A percentile compares a stretch with the other conserved stretches of the same genome.
These are phyloP conservation scores for Diaporthe citri DNA, from an alignment of 2,329 filamentous ascomycete species.

Conservation along the genomic window DNA sequence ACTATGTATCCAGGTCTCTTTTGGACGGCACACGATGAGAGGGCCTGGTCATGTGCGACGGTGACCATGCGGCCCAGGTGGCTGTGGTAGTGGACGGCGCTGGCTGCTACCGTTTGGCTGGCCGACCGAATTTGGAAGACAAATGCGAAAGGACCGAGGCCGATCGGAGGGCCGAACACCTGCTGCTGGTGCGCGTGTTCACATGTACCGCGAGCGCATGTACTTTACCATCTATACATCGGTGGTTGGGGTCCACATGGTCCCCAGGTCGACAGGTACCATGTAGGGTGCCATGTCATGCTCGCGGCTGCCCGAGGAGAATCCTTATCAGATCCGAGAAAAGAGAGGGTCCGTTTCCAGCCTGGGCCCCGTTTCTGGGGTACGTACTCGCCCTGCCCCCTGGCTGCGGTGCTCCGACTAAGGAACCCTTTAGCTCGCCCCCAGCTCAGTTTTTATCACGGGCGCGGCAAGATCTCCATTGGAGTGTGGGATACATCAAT, in stretches of 20 bases:
- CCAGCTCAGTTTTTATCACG: slow-evolving; percentile 26
- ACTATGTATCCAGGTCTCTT: background rate
- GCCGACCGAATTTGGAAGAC: background rate
- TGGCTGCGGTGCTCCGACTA: slow-evolving; percentile 19
- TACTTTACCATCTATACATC: background rate
- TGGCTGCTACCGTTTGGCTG: background rate
- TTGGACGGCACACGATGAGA: background rate
- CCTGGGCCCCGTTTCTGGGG: slow-evolving; percentile 26
- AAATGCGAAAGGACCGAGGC: slow-evolving; percentile 18
- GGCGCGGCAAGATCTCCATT: background rate
- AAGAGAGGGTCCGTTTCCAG: slow-evolving; percentile 30
- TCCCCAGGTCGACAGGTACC: background rate
- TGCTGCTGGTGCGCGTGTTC: background rate
- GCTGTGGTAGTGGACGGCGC: too few relatives aligned
- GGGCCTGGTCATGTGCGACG: slow-evolving; percentile 2
- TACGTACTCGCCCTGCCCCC: background rate
- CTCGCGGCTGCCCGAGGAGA: slow-evolving; percentile 2
- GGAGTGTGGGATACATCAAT: background rate
- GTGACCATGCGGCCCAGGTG: slow-evolving; percentile 2
- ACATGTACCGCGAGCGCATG: background rate
- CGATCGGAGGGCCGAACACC: slow-evolving; percentile 11
- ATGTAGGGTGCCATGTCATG: background rate
- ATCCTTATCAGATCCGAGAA: slow-evolving; percentile 39
- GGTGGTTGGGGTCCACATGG: background rate
- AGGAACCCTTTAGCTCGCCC: slow-evolving; percentile 25